Evolutionary conservation across 2,329 filamentous ascomycete species (phyloP), one percentile per base, ranked within the genome.

Genomic region (Fusarium pseudograminearum): DNA sequence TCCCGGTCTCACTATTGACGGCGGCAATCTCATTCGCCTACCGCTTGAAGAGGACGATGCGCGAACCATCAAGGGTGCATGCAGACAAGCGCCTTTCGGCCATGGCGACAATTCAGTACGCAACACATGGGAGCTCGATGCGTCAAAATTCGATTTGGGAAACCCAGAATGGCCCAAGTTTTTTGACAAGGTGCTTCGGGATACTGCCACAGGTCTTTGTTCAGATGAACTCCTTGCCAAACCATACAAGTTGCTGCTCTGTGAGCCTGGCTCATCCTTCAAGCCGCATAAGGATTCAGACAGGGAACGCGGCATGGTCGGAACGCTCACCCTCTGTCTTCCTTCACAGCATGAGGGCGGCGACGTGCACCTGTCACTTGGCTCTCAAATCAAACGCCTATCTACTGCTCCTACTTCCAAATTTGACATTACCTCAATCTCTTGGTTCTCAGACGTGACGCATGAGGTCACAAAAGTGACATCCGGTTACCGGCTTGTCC

Each of bases 231-330:
- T 62, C 15, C 20, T 18, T 31, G 59, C 34, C n/a, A 56, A 45
- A 11, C 63, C 63, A 3, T 51, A 68, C 30, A 70, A 65, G 26
- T 31, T 70, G 33, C 20, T 65, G 2, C 68, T 67, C 14, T 59
- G 60, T 34, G 67, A 68, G 9, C 60, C 44, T 15, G 68, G 67
- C 9, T 61, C 68, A 10, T 71, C 68, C 54, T 57, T 67, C 15
- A 59, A 65, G 22, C 34, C 46, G 20, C 51, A 64, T 51, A 61
- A 57, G 9, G 52, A 67, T 33, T 59, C 48, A 18, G 56, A 58
- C 20, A 61, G 47, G 22, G 56, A 58, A 33, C 26, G 20, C 12
- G 48, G 40, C 16, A 65, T 65, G 56, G 30, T 70, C 8, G 63
- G 54, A 30, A 67, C 58, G 5, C 42, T 61, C 20, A 28, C 54